Percentiles rank a stretch among this genome's conserved stretches.
Evolutionary conservation across 192 early-diverging fungal genomes (phyloP).

Genomic region (Umbelopsis sp.): DNA sequence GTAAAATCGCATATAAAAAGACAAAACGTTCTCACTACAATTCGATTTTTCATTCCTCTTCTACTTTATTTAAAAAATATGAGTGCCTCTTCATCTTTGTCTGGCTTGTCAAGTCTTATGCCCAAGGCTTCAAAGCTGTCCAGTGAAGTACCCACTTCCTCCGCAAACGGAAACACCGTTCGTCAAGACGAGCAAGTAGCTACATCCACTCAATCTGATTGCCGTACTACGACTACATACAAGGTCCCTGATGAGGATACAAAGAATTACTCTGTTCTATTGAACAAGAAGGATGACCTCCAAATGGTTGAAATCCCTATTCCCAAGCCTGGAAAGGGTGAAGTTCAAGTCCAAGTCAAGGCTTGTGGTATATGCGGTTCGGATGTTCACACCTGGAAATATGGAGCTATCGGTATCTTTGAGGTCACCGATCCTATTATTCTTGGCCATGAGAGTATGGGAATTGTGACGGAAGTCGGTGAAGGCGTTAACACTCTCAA

Average conservation of each 20-base stretch:
- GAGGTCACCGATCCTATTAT: constrained; percentile 24
- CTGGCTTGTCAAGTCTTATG: background rate
- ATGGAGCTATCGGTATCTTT: constrained; percentile 39
- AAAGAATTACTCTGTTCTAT: constrained; percentile 23
- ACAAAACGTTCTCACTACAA: background rate
- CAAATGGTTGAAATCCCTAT: constrained; percentile 28
- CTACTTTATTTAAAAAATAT: background rate
- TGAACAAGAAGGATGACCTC: constrained; percentile 30
- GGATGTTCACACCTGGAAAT: constrained; percentile 37
- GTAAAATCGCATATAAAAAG: background rate
- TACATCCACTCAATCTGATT: background rate
- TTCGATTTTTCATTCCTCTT: background rate
- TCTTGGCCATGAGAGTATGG: constrained; percentile 43
- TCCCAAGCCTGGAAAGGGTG: constrained; percentile 21
- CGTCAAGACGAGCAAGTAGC: background rate
- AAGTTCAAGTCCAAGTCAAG: constrained; percentile 37
- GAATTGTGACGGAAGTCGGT: constrained; percentile 38
- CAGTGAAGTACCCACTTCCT: background rate
- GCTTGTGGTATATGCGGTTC: constrained; percentile 42
- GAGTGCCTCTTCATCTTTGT: background rate
- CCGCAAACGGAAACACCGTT: background rate
- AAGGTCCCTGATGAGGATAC: constrained; percentile 23
- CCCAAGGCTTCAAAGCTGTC: constrained; percentile 3
- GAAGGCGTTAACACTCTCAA: constrained; percentile 36
- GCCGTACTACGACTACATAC: background rate